These are phyloP conservation scores for Claviceps spartinae DNA, from an alignment of 2,329 filamentous ascomycete species.

Conservation along the genomic window DNA sequence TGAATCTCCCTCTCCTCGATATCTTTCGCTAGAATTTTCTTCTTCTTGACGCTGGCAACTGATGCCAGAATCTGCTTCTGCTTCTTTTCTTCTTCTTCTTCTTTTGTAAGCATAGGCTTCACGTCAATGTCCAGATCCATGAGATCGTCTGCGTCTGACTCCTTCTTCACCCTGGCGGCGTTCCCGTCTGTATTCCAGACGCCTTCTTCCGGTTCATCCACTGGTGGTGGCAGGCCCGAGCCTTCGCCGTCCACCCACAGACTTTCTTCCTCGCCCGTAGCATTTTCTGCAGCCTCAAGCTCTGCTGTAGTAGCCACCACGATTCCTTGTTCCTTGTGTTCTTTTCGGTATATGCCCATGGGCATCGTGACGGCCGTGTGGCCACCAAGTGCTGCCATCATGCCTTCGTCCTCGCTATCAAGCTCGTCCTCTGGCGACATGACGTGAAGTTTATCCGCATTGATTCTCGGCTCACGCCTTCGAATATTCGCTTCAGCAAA, in stretches of 20 bases:
- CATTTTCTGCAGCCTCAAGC: constrained; percentile 39
- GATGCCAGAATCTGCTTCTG: constrained; percentile 8
- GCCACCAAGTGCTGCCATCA: constrained; percentile 21
- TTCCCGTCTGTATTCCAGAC: constrained; percentile 30
- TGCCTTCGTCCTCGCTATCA: constrained; percentile 30
- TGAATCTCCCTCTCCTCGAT: constrained; percentile 26
- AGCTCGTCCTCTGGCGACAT: constrained; percentile 30
- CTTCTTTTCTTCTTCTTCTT: constrained; percentile 10
- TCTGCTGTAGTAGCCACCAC: constrained; percentile 44
- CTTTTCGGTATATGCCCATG: constrained; percentile 41
- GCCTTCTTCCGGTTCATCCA: constrained; percentile 22
- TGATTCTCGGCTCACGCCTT: constrained; percentile 34
- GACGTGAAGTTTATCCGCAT: constrained; percentile 40
- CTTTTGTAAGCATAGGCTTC: constrained; percentile 10
- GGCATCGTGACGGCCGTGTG: constrained; percentile 28
- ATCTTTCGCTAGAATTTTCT: constrained; percentile 16
- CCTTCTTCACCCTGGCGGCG: constrained; percentile 28
- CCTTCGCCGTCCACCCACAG: constrained; percentile 29
- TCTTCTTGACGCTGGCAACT: constrained; percentile 13
- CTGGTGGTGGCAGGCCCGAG: constrained; percentile 13
- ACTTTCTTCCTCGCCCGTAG: constrained; percentile 29
- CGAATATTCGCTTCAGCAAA: constrained; percentile 23
- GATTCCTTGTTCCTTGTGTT: constrained; percentile 40
- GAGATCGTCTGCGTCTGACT: constrained; percentile 27
- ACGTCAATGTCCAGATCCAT: constrained; percentile 27